Base-by-base conservation (phyloP, 208 protist genomes). In the Crithidia mellificae region DNA sequence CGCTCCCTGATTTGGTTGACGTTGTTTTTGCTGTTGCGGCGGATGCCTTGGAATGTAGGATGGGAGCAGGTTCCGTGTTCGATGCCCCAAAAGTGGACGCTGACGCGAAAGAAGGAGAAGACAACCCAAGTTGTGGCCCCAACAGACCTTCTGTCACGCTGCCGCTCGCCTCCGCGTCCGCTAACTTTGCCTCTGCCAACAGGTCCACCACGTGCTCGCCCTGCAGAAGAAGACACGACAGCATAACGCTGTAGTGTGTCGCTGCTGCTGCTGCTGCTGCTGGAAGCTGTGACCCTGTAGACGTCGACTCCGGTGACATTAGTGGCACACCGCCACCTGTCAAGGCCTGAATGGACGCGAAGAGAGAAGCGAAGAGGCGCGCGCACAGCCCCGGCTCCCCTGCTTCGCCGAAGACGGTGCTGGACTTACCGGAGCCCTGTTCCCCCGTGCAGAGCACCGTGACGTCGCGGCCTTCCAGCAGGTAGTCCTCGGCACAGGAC, bases 361-460 rank as follows among this genome's bases (percentile, higher is more conserved):
- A 76, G 20, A 76, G 55, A 0, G 70, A 29, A 25, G 6, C 1
- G 17, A 68, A 30, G 15, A 69, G 36, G 14, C 63, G 63, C 24
- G 65, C 54, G 39, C 63, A 68, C 49, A 76, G 41, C 22, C 70
- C 70, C 4, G 52, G 44, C 55, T 66, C 61, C 6, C 27, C 64
- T 5, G 5, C 57, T n/a, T 61, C 70, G 22, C 91, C 89, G 63
- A 90, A 91, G 36, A 92, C 49, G 2, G 90, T 96, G 63, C 85
- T 90, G 2, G 78, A 91, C 56, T 96, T 94, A n/a, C 89, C 92
- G 0, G 87, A 77, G 2, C 81, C 82, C 30, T 80, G 74, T 57
- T 90, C 85, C 0, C 94, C 92, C 54, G 83, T 92, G 61, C 82
- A 91, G 36, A 97, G 34, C 19, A 95, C 41, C 24, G 90, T 96